Conservation (phyloP, 257 asterid genomes). For the Solanum bulbocastanum region DNA sequence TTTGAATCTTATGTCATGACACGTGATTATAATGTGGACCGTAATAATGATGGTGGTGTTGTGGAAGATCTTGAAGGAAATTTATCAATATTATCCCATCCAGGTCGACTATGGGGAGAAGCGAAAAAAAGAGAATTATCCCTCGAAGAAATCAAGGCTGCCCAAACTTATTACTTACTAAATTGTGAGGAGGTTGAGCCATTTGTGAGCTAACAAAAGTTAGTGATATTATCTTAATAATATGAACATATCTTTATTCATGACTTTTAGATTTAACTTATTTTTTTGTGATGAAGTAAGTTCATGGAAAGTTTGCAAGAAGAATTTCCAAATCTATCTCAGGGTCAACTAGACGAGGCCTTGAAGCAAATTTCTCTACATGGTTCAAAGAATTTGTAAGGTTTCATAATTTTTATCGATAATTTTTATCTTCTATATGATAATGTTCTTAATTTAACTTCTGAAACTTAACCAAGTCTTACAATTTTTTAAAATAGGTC, state of each 20-base stretch:
- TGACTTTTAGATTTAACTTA: not conserved
- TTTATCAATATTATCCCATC: not conserved
- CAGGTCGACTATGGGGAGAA: not conserved
- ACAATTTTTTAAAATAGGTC: not conserved
- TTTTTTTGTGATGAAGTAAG: not conserved
- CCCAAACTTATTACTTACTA: not conserved
- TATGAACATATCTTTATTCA: too few relatives aligned
- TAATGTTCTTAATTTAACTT: not conserved
- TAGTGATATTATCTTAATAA: too few relatives aligned
- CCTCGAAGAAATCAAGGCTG: not conserved
- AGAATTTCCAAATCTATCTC: not conserved
- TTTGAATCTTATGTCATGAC: too few relatives aligned
- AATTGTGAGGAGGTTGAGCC: not conserved
- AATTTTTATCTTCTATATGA: not conserved
- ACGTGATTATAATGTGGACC: not conserved
- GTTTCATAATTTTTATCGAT: not conserved
- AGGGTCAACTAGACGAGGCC: not conserved
- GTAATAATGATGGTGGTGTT: not conserved
- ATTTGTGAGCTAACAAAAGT: not conserved
- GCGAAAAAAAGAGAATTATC: not conserved
- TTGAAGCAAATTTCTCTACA: not conserved
- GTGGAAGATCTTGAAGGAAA: not conserved
- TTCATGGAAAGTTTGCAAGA: not conserved
- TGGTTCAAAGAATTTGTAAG: not conserved
- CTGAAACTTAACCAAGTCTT: not conserved